Evolutionary conservation across 345 rosid genomes (phyloP).

Genomic region (Dipteronia dyeriana): DNA sequence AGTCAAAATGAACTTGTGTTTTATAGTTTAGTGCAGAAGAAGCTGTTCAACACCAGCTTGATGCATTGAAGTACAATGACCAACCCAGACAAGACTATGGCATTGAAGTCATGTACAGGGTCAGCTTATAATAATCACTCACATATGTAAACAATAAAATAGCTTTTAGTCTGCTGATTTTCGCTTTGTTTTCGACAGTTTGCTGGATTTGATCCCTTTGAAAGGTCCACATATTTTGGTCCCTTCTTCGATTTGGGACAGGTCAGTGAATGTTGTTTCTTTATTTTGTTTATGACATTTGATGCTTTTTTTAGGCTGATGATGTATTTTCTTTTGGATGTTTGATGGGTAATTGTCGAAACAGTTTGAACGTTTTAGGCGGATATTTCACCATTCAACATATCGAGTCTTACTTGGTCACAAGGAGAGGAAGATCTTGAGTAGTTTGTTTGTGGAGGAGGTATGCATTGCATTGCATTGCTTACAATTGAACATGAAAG

Average conservation of each 20-base stretch:
- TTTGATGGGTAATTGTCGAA: slow-evolving; percentile 10
- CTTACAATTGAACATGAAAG: not conserved
- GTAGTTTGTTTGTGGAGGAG: slow-evolving; percentile 85
- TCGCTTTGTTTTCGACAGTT: slow-evolving; percentile 47
- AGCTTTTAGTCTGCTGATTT: slow-evolving; percentile 7
- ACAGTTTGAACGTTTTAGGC: slow-evolving; percentile 90
- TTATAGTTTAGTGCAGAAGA: slow-evolving; percentile 92
- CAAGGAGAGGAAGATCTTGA: slow-evolving; percentile 73
- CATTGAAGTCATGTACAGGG: slow-evolving; percentile 92
- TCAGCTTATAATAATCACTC: slow-evolving; percentile 23
- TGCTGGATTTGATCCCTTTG: slow-evolving; percentile 97
- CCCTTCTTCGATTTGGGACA: slow-evolving; percentile 89
- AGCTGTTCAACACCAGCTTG: slow-evolving; percentile 77
- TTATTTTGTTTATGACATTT: not conserved
- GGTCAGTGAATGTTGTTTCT: slow-evolving; percentile 39
- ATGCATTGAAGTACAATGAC: slow-evolving; percentile 82
- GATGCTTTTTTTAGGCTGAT: too few relatives aligned
- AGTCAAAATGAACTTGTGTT: slow-evolving; percentile 23
- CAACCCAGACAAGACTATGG: slow-evolving; percentile 90
- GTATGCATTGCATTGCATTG: slow-evolving; percentile 30
- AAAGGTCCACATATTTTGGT: slow-evolving; percentile 91
- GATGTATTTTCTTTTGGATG: not conserved
- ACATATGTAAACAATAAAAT: not conserved
- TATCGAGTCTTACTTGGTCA: slow-evolving; percentile 90
- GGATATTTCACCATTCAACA: slow-evolving; percentile 91